A percentile compares a stretch with the other conserved stretches of the same genome.
Evolutionary conservation across 2,329 filamentous ascomycete species (phyloP).

Genomic region (Tolypocladium amazonense): DNA sequence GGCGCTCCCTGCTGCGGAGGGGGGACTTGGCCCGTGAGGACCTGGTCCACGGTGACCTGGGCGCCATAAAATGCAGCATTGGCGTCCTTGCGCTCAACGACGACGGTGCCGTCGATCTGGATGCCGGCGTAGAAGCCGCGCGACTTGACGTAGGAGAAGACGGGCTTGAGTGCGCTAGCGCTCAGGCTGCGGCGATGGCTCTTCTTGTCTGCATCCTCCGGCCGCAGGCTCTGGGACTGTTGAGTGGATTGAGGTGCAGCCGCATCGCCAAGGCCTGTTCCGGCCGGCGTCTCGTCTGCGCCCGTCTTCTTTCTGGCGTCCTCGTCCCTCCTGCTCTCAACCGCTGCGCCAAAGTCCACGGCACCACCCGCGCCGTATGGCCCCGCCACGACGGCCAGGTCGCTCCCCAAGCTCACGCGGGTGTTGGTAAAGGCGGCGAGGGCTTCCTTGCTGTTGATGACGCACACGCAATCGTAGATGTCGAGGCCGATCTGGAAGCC

Average conservation of each 20-base stretch:
- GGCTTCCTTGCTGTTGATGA: slow-evolving; percentile 71
- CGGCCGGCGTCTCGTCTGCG: not conserved
- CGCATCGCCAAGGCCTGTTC: not conserved
- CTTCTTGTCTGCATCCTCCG: slow-evolving; percentile 1
- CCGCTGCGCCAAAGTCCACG: slow-evolving; percentile 43
- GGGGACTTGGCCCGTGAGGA: slow-evolving; percentile 32
- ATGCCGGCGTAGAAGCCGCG: slow-evolving; percentile 81
- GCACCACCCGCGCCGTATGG: slow-evolving; percentile 61
- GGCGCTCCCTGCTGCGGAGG: slow-evolving; percentile 8
- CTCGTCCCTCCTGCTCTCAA: slow-evolving; percentile 8
- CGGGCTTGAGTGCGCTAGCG: slow-evolving; percentile 23
- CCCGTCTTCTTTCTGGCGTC: not conserved
- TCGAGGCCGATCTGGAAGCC: slow-evolving; percentile 76
- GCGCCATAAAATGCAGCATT: slow-evolving; percentile 80
- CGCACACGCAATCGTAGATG: slow-evolving; percentile 81
- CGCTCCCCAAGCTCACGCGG: slow-evolving; percentile 66
- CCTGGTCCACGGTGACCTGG: slow-evolving; percentile 32
- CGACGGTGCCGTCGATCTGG: slow-evolving; percentile 75
- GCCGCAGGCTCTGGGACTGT: not conserved
- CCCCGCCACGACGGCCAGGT: slow-evolving; percentile 64
- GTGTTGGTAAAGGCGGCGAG: slow-evolving; percentile 67
- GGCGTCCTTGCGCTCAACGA: slow-evolving; percentile 79
- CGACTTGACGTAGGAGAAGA: slow-evolving; percentile 72
- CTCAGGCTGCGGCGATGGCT: slow-evolving; percentile 18
- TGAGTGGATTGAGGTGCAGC: not conserved